A percentile compares a stretch with the other conserved stretches of the same genome.
Evolutionary conservation across 2,329 filamentous ascomycete species (phyloP).

Genomic region (Colletotrichum tropicale): DNA sequence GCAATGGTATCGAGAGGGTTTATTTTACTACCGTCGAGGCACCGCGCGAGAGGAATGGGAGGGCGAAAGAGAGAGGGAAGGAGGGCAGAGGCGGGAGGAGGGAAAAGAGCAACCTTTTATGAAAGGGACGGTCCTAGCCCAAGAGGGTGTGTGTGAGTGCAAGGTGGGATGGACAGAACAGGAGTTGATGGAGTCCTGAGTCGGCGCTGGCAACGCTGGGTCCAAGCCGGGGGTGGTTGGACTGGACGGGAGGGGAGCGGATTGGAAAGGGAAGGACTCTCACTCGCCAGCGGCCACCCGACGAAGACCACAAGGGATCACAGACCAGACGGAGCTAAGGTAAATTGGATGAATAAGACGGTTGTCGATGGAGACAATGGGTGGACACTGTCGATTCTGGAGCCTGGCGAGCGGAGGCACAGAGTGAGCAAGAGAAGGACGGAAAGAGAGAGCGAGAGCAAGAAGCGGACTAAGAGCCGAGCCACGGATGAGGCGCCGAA

Average conservation of each 20-base stretch:
- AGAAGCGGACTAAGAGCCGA: background rate
- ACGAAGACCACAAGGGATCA: background rate
- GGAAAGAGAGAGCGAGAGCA: background rate
- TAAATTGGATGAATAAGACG: conserved; percentile 14
- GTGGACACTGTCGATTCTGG: background rate
- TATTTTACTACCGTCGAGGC: conserved; percentile 20
- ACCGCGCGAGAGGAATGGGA: conserved; percentile 18
- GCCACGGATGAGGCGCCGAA: background rate
- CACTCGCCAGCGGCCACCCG: conserved; percentile 6
- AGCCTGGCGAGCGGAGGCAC: background rate
- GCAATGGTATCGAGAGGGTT: conserved; percentile 22
- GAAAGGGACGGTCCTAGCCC: conserved; percentile 2
- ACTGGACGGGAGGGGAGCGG: background rate
- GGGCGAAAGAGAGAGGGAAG: conserved; percentile 11
- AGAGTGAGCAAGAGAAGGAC: background rate
- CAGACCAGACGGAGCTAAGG: conserved; percentile 1
- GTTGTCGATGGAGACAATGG: conserved; percentile 4
- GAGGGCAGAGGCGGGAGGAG: background rate
- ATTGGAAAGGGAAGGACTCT: background rate
- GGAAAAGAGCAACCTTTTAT: conserved; percentile 19
- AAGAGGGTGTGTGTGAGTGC: background rate
- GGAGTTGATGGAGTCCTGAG: conserved; percentile 12
- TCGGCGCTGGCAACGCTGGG: conserved; percentile 18
- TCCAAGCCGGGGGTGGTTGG: conserved; percentile 10
- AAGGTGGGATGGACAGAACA: background rate